A percentile compares a stretch with the other conserved stretches of the same genome.
Conservation (phyloP, 306 rosid genomes). For the Malus orientalis region DNA sequence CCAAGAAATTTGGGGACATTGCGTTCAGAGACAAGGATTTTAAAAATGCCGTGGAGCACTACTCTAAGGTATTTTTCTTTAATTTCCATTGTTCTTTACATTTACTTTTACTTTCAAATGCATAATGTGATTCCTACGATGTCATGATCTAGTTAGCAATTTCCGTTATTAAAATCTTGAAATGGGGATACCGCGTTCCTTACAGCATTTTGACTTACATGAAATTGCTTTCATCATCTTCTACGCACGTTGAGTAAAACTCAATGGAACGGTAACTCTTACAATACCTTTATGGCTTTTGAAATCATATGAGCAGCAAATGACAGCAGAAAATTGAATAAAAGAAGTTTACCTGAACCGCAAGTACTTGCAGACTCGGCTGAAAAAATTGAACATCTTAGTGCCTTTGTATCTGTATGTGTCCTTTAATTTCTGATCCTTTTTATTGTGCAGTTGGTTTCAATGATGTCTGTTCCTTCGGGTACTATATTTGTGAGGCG, state of each 20-base stretch:
- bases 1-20: constrained; percentile 78
- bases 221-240: neutral
- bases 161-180: neutral
- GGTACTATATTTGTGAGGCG: constrained; percentile 76
- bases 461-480: constrained; percentile 73
- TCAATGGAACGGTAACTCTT: neutral
- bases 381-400: neutral
- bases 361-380: neutral
- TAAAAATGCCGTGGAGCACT: constrained; percentile 72
- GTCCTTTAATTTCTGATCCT: neutral
- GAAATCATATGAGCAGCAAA: neutral
- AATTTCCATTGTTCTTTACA: neutral
- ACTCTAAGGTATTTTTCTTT: constrained; percentile 54
- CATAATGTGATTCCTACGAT: neutral
- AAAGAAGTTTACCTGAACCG: neutral
- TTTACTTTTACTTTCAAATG: neutral
- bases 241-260: neutral
- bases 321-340: neutral
- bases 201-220: neutral
- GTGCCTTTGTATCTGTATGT: neutral
- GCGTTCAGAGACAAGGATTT: constrained; percentile 91
- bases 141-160: neutral
- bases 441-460: constrained; percentile 46
- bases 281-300: neutral
- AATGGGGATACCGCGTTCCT: neutral